Percentiles rank a stretch among this genome's conserved stretches.
These are phyloP conservation scores for Parafenestella ontariensis DNA, from an alignment of 2,329 filamentous ascomycete species.

Conservation along the genomic window DNA sequence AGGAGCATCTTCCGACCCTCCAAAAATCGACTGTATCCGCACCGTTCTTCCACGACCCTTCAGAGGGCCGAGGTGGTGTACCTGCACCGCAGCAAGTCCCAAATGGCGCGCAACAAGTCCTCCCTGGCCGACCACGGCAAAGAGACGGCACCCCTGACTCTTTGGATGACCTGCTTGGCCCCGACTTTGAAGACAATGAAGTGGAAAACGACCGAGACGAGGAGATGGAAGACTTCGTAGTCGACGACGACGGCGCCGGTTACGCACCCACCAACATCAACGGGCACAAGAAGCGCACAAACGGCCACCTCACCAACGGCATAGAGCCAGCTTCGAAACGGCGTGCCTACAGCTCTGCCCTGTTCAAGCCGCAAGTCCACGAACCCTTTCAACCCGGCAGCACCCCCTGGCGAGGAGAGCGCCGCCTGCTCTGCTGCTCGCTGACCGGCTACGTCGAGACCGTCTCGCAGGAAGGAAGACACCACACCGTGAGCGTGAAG, in stretches of 20 bases:
- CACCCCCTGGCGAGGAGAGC: conserved; percentile 93
- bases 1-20: conserved; percentile 57
- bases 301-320: conserved; percentile 55
- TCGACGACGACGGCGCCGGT: conserved; percentile 93
- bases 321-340: conserved; percentile 58
- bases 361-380: conserved; percentile 73
- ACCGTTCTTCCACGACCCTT: conserved; percentile 83
- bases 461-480: conserved; percentile 89
- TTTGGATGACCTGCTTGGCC: conserved; percentile 80
- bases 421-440: conserved; percentile 92
- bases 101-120: conserved; percentile 64
- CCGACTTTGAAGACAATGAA: conserved; percentile 57
- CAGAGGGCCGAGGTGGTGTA: conserved; percentile 73
- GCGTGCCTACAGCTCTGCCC: conserved; percentile 53
- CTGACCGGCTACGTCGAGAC: conserved; percentile 96
- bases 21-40: conserved; percentile 71
- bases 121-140: conserved; percentile 61
- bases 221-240: conserved; percentile 79
- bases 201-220: conserved; percentile 56
- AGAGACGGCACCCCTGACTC: conserved; percentile 71
- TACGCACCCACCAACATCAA: conserved; percentile 70
- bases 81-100: conserved; percentile 56
- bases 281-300: conserved; percentile 67
- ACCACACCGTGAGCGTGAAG: conserved; percentile 90
- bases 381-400: conserved; percentile 90